Evolutionary conservation across 2,329 filamentous ascomycete genomes (phyloP).

Genomic region (Penicillium sp.): DNA sequence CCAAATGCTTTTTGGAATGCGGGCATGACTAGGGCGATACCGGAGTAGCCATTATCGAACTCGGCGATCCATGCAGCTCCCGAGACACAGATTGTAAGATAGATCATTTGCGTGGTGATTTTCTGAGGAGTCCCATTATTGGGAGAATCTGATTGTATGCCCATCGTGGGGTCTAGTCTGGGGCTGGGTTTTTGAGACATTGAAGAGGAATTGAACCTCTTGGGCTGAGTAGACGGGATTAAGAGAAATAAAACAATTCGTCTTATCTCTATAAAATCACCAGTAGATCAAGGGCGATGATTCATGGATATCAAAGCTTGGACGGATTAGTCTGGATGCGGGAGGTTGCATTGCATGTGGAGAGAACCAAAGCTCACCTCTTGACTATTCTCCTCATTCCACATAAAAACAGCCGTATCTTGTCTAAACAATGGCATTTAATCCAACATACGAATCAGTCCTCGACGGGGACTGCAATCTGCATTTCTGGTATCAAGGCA

Average conservation of each 20-base stretch:
- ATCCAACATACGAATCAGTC: not conserved
- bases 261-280: not conserved
- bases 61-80: conserved; percentile 25
- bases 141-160: not conserved
- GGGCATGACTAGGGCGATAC: conserved; percentile 27
- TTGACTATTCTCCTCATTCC: not conserved
- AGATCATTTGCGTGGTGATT: conserved; percentile 13
- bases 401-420: not conserved
- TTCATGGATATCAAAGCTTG: not conserved
- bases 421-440: not conserved
- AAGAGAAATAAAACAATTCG: too few species aligned
- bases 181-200: not conserved
- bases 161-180: not conserved
- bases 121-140: not conserved
- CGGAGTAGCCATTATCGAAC: conserved; percentile 26
- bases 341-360: not conserved
- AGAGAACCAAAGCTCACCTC: not conserved
- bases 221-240: not conserved
- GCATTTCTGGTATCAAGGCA: not conserved
- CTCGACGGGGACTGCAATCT: not conserved
- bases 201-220: not conserved
- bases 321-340: not conserved
- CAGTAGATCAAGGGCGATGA: not conserved
- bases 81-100: conserved; percentile 20
- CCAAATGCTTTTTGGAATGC: conserved; percentile 26